Evolutionary conservation across 2,329 filamentous ascomycete genomes (phyloP), one percentile per base, ranked within the genome.

Genomic region (Sclerotinia nivalis): DNA sequence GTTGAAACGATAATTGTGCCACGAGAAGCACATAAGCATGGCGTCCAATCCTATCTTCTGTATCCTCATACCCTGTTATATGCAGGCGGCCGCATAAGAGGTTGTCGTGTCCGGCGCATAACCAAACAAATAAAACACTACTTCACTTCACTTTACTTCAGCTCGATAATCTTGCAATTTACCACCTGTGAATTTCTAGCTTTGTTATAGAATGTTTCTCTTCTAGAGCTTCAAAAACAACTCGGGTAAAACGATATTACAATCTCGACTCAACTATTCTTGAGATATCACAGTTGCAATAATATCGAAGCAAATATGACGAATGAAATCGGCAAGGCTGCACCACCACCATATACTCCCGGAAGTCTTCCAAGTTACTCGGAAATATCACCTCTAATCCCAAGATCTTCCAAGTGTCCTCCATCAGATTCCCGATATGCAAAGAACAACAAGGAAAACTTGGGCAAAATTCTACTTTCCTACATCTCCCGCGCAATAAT

Each of bases 61-160:
- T 20, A 45, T 60, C 10, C 15, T 45, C 13, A 15, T 25, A 64
- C 60, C 60, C 28, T 25, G 60, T 50, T 50, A 4, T 64, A 49
- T 64, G 60, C 45, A 64, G 34, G 60, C 31, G 45, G 45, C 28
- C 28, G 60, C 45, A 50, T 64, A 9, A 43, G 28, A n/a, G 60
- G 49, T 45, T 12, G 20, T 34, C 20, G 22, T 45, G 45, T 31
- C 45, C 45, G 60, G 45, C 8, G 28, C 60, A 50, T 18, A 18
- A 43, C 18, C 40, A 62, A n/a, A 25, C 28, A 49, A 37, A 49
- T 22, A 9, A 62, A 37, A 22, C 12, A 31, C 31, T 25, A 47
- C 40, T 20, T 45, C n/a, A 45, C 37, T 28, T 45, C 56, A 60
- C 22, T 52, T 25, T 25, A 47, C n/a, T 37, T 62, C 59, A 62